These are phyloP conservation scores for Curvularia lunata DNA, from an alignment of 2,329 filamentous ascomycete genomes.

Conservation along the genomic window DNA sequence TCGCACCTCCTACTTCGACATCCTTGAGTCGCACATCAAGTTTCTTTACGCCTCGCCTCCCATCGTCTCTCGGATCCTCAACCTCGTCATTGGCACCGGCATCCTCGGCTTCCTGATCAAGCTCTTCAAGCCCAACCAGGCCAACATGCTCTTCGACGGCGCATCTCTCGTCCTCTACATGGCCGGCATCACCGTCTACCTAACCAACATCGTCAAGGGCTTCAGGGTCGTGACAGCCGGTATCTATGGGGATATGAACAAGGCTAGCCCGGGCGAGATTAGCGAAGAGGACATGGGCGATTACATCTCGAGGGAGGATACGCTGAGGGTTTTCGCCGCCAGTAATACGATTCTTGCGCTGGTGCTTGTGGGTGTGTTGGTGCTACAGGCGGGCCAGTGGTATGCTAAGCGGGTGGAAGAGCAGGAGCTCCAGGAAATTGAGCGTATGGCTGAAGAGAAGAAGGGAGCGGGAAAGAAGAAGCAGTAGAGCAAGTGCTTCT, in stretches of 20 bases:
- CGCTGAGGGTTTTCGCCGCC: slow-evolving; percentile 85
- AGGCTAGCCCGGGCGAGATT: slow-evolving; percentile 42
- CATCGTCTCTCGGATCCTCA: slow-evolving; percentile 89
- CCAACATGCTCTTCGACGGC: slow-evolving; percentile 93
- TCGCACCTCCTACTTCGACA: slow-evolving; percentile 73
- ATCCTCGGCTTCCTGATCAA: slow-evolving; percentile 90
- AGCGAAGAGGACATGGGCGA: slow-evolving; percentile 58
- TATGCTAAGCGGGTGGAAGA: slow-evolving; percentile 94
- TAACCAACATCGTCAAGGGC: slow-evolving; percentile 96
- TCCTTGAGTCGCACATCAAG: slow-evolving; percentile 86
- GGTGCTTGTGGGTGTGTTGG: slow-evolving; percentile 87
- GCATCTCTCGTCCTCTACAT: slow-evolving; percentile 75
- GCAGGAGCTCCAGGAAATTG: slow-evolving; percentile 74
- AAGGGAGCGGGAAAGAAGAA: slow-evolving; percentile 46
- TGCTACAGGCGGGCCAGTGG: slow-evolving; percentile 96
- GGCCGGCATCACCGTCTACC: slow-evolving; percentile 89
- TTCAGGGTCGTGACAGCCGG: slow-evolving; percentile 81
- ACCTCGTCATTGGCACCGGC: slow-evolving; percentile 88
- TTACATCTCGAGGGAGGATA: slow-evolving; percentile 83
- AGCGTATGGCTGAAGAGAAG: slow-evolving; percentile 52
- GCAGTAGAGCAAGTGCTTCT: slow-evolving; percentile 25
- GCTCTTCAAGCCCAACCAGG: slow-evolving; percentile 90
- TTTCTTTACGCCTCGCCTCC: slow-evolving; percentile 92
- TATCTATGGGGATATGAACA: slow-evolving; percentile 62
- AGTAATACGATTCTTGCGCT: slow-evolving; percentile 96